phyloP scores from a whole-genome alignment of 768 basidiomycete species.

The Naganishia kalamii region DNA sequence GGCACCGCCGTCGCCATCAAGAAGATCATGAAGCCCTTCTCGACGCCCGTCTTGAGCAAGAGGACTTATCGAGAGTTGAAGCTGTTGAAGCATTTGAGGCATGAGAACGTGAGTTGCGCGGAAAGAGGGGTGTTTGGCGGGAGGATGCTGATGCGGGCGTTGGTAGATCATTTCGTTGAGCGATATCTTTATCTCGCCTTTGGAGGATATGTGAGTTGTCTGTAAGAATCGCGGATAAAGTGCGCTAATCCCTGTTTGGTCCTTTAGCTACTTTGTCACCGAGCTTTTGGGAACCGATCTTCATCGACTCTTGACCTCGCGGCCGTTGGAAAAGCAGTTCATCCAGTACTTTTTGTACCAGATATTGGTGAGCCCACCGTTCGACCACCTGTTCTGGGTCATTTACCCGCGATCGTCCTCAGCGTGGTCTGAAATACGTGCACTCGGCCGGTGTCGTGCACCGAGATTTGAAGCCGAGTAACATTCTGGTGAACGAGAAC shows the following conservation, averaged over 20 bases:
- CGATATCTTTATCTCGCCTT: slow-evolving; percentile 99
- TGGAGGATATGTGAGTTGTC: slow-evolving; percentile 82
- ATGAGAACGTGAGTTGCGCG: slow-evolving; percentile 77
- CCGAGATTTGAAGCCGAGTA: slow-evolving; percentile 97
- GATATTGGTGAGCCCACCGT: slow-evolving; percentile 65
- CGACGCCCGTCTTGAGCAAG: slow-evolving; percentile 93
- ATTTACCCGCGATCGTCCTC: slow-evolving; percentile 18
- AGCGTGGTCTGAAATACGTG: slow-evolving; percentile 98
- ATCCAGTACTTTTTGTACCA: slow-evolving; percentile 99
- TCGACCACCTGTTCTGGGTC: background rate
- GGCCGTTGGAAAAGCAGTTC: slow-evolving; percentile 98
- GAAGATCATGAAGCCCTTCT: slow-evolving; percentile 99
- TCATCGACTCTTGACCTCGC: slow-evolving; percentile 88
- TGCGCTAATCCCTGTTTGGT: slow-evolving; percentile 2
- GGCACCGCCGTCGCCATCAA: slow-evolving; percentile 94
- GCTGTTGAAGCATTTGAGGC: slow-evolving; percentile 94
- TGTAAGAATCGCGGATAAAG: background rate
- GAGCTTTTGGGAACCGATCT: slow-evolving; percentile 97
- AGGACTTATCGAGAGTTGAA: slow-evolving; percentile 97
- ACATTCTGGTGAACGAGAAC: slow-evolving; percentile 99
- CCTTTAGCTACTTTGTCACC: slow-evolving; percentile 87
- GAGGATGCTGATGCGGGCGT: background rate
- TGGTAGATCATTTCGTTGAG: slow-evolving; percentile 89
- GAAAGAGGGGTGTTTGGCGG: background rate
- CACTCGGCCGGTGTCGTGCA: slow-evolving; percentile 99